phyloP scores from a whole-genome alignment of 1,284 basidiomycete genomes.

The Heterobasidion parviporum region DNA sequence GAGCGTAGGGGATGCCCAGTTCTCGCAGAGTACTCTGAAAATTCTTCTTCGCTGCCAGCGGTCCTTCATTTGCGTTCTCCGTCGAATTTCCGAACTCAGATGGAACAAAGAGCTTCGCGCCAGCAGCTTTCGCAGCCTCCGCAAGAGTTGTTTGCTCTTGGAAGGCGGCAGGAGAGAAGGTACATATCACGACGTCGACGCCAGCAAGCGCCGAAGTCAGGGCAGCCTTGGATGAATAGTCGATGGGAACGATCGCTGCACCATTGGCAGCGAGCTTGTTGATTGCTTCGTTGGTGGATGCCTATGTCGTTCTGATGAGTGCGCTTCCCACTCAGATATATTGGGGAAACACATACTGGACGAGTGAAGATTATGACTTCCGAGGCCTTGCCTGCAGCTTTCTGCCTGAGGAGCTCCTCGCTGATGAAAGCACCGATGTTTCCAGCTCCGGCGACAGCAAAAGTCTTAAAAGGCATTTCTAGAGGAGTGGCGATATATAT shows the following conservation, averaged over 20 bases:
- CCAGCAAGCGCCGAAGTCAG: conserved; percentile 11
- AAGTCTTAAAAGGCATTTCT: conserved; percentile 4
- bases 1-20: conserved; percentile 9
- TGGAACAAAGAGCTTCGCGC: conserved; percentile 21
- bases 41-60: conserved; percentile 5
- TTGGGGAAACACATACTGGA: conserved; percentile 3
- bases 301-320: background rate
- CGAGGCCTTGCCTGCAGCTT: conserved; percentile 4
- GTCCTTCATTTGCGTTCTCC: conserved; percentile 6
- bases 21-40: conserved; percentile 7
- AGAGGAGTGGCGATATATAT: background rate
- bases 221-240: conserved; percentile 7
- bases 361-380: conserved; percentile 10
- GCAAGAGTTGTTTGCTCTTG: conserved; percentile 15
- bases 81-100: conserved; percentile 18
- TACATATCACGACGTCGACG: conserved; percentile 18
- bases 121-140: conserved; percentile 18
- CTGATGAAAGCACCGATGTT: conserved; percentile 4
- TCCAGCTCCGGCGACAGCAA: conserved; percentile 7
- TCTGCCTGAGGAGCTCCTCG: conserved; percentile 8
- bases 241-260: conserved; percentile 8
- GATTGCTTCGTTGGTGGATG: background rate
- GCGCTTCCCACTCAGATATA: background rate
- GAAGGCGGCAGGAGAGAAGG: conserved; percentile 8
- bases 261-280: conserved; percentile 5